These are phyloP conservation scores for Tympanopsis confertula DNA, from an alignment of 2,329 filamentous ascomycete species.

Conservation along the genomic window DNA sequence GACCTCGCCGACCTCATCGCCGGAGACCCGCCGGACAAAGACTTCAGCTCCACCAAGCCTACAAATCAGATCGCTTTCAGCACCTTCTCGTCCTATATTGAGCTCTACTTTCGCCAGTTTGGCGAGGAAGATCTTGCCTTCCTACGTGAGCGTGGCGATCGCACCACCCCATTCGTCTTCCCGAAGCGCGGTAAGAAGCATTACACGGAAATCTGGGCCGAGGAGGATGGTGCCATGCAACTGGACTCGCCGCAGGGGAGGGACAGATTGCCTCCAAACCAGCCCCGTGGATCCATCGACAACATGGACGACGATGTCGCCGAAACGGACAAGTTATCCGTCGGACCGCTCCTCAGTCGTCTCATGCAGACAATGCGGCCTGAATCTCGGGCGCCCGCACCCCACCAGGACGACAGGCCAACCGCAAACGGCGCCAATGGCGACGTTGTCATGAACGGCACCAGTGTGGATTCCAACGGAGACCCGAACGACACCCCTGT, in stretches of 20 bases:
- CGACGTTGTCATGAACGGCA: constrained; percentile 31
- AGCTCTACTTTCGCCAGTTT: constrained; percentile 80
- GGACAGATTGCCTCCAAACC: constrained; percentile 65
- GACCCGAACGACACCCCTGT: too few species aligned
- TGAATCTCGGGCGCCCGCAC: constrained; percentile 51
- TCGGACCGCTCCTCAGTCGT: constrained; percentile 74
- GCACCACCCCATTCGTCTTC: constrained; percentile 72
- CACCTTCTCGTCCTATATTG: constrained; percentile 85
- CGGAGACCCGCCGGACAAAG: constrained; percentile 80
- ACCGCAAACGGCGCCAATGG: constrained; percentile 34
- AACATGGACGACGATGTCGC: constrained; percentile 76
- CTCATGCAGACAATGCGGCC: constrained; percentile 72
- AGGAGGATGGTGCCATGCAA: constrained; percentile 75
- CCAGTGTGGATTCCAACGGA: too few species aligned
- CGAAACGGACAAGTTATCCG: constrained; percentile 79
- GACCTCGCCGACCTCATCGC: constrained; percentile 78
- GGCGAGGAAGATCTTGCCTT: constrained; percentile 92
- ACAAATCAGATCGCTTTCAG: constrained; percentile 87
- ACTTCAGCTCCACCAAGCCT: constrained; percentile 90
- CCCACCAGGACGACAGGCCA: constrained; percentile 43
- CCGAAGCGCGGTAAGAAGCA: constrained; percentile 73
- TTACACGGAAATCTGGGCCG: constrained; percentile 85
- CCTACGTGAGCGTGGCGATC: constrained; percentile 78
- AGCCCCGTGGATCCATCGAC: constrained; percentile 75
- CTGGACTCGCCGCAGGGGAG: constrained; percentile 53